Percentiles rank a stretch among this genome's conserved stretches.
These are phyloP conservation scores for Dentipellis sp. DNA, from an alignment of 768 basidiomycete genomes.

Conservation along the genomic window DNA sequence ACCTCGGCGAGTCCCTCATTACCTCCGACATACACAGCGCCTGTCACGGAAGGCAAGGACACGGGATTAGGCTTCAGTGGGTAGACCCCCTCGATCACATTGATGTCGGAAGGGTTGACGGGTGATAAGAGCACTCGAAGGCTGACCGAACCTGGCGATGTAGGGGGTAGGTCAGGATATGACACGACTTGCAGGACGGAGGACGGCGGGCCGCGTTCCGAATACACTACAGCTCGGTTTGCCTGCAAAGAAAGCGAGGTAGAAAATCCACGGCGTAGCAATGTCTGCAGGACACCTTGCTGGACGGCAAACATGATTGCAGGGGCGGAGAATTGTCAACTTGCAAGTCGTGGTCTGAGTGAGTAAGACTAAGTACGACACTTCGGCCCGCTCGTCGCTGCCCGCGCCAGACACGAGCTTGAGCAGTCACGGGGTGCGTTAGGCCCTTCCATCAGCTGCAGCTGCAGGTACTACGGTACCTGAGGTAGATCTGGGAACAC, in stretches of 20 bases:
- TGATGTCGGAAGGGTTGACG: constrained; percentile 77
- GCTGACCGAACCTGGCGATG: constrained; percentile 50
- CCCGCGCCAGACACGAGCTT: too few relatives aligned
- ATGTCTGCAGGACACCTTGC: too few relatives aligned
- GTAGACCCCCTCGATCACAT: constrained; percentile 78
- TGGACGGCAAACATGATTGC: too few relatives aligned
- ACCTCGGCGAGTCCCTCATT: constrained; percentile 74
- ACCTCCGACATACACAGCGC: constrained; percentile 50
- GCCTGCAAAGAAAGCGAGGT: constrained; percentile 23
- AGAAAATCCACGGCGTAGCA: constrained; percentile 11
- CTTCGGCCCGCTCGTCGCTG: too few relatives aligned
- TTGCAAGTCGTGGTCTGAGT: too few relatives aligned
- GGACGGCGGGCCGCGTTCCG: constrained; percentile 48
- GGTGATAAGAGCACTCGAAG: constrained; percentile 62
- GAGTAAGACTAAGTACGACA: too few relatives aligned
- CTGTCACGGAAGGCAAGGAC: constrained; percentile 25
- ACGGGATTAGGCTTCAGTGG: constrained; percentile 46
- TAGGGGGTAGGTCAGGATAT: constrained; percentile 42
- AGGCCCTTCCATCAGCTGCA: too few relatives aligned
- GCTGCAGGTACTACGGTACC: too few relatives aligned
- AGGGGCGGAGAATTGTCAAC: too few relatives aligned
- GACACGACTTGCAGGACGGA: constrained; percentile 47
- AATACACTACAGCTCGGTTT: constrained; percentile 62
- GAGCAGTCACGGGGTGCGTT: too few relatives aligned
- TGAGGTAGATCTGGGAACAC: too few relatives aligned